Evolutionary conservation across 2,329 filamentous ascomycete genomes (phyloP).

Genomic region (Tothia fuscella): DNA sequence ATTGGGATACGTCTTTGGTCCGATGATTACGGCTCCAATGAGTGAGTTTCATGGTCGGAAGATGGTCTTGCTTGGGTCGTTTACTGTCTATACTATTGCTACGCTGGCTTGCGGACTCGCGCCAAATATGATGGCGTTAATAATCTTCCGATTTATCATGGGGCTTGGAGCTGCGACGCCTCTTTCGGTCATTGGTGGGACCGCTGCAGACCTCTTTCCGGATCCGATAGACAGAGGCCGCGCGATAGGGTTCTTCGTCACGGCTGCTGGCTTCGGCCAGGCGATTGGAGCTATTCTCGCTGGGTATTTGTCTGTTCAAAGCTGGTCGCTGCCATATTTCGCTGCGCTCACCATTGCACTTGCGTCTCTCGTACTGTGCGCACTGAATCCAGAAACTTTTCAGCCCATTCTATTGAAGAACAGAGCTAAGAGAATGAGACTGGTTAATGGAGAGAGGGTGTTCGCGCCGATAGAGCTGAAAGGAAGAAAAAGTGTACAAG

Average conservation of each 20-base stretch:
- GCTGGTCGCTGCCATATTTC: slow-evolving; percentile 34
- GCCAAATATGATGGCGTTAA: slow-evolving; percentile 56
- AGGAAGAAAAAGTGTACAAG: slow-evolving; percentile 21
- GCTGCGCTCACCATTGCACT: slow-evolving; percentile 29
- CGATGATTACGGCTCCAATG: slow-evolving; percentile 59
- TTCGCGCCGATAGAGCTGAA: slow-evolving; percentile 28
- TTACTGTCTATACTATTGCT: slow-evolving; percentile 48
- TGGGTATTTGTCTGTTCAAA: slow-evolving; percentile 19
- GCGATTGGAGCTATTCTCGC: neutral
- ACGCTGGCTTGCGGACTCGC: slow-evolving; percentile 29
- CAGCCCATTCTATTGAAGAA: slow-evolving; percentile 35
- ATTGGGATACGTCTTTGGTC: slow-evolving; percentile 51
- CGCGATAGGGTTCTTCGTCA: slow-evolving; percentile 2
- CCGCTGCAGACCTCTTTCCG: slow-evolving; percentile 27
- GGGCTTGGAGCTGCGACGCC: slow-evolving; percentile 22
- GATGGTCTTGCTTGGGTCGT: slow-evolving; percentile 55
- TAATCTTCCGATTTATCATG: slow-evolving; percentile 50
- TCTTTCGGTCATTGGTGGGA: slow-evolving; percentile 30
- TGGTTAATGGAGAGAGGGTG: slow-evolving; percentile 38
- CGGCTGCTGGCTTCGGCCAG: neutral
- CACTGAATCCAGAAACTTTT: slow-evolving; percentile 44
- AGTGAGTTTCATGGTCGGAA: slow-evolving; percentile 60
- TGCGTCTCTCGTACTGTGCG: slow-evolving; percentile 22
- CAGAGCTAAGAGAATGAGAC: slow-evolving; percentile 21
- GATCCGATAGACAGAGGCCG: slow-evolving; percentile 1